phyloP scores from a whole-genome alignment of 805 yeast genomes.

The Yarrowia sp. region DNA sequence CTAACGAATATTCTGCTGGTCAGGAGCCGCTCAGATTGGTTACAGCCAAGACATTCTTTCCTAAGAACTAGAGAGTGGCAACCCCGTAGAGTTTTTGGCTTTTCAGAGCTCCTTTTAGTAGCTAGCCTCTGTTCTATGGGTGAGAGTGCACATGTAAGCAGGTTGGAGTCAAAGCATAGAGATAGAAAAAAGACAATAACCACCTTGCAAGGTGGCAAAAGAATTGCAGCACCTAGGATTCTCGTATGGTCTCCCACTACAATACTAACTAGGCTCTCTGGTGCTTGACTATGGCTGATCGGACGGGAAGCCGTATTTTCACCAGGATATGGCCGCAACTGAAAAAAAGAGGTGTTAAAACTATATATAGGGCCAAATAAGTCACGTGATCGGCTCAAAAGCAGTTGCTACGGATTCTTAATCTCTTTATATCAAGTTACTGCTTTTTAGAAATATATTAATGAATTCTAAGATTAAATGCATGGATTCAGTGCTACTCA shows the following conservation, averaged over 20 bases:
- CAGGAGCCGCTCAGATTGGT: not conserved
- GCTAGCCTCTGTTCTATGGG: too few relatives aligned
- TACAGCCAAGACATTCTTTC: not conserved
- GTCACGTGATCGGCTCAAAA: not conserved
- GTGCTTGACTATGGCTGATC: slow-evolving; percentile 7
- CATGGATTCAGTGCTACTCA: too few relatives aligned
- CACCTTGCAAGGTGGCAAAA: not conserved
- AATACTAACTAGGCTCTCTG: slow-evolving; percentile 5
- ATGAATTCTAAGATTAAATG: too few relatives aligned
- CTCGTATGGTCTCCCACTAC: slow-evolving; percentile 7
- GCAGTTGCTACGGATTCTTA: too few relatives aligned
- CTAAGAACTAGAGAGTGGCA: not conserved
- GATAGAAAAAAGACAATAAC: not conserved
- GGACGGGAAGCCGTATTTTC: slow-evolving; percentile 7
- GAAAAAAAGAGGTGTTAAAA: not conserved
- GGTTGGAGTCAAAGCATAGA: not conserved
- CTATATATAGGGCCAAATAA: not conserved
- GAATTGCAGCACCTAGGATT: slow-evolving; percentile 5
- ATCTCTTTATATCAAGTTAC: too few relatives aligned
- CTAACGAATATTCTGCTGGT: not conserved
- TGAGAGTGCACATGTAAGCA: not conserved
- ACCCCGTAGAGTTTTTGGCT: too few relatives aligned
- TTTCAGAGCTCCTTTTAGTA: too few relatives aligned
- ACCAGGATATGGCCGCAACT: slow-evolving; percentile 7
- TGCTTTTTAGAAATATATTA: too few relatives aligned